phyloP scores from a whole-genome alignment of 2,329 filamentous ascomycete species.

The Apiospora saccharicola region DNA sequence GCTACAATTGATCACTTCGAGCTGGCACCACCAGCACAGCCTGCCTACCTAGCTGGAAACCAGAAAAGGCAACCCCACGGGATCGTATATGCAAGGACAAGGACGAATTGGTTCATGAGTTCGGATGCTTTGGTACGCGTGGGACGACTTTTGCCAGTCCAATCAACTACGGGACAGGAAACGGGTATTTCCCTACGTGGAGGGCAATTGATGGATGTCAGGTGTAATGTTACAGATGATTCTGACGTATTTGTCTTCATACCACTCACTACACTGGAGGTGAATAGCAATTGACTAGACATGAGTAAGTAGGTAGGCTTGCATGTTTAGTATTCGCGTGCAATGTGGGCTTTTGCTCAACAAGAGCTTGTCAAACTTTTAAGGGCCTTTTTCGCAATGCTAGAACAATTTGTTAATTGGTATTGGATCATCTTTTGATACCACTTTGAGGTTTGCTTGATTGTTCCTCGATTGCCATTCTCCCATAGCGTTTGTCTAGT shows the following conservation, averaged over 20 bases:
- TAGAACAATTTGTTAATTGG: background rate
- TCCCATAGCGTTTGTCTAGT: background rate
- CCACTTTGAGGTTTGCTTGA: background rate
- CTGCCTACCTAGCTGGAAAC: background rate
- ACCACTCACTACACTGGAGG: background rate
- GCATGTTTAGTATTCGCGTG: background rate
- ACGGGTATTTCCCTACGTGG: background rate
- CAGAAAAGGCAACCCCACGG: background rate
- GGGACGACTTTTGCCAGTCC: background rate
- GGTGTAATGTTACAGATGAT: background rate
- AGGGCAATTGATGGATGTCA: background rate
- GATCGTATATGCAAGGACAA: slow-evolving; percentile 15
- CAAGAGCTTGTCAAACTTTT: background rate
- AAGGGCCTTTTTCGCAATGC: background rate
- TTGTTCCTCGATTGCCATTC: background rate
- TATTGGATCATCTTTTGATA: background rate
- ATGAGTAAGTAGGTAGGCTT: background rate
- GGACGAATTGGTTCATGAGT: background rate
- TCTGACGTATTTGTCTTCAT: slow-evolving; percentile 7
- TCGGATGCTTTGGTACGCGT: slow-evolving; percentile 2
- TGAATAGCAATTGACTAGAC: background rate
- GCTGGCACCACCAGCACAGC: slow-evolving; percentile 15
- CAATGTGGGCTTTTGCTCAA: background rate
- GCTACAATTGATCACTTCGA: background rate
- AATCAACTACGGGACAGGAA: background rate